phyloP scores from a whole-genome alignment of 768 basidiomycete species.

The Lactarius indigo region DNA sequence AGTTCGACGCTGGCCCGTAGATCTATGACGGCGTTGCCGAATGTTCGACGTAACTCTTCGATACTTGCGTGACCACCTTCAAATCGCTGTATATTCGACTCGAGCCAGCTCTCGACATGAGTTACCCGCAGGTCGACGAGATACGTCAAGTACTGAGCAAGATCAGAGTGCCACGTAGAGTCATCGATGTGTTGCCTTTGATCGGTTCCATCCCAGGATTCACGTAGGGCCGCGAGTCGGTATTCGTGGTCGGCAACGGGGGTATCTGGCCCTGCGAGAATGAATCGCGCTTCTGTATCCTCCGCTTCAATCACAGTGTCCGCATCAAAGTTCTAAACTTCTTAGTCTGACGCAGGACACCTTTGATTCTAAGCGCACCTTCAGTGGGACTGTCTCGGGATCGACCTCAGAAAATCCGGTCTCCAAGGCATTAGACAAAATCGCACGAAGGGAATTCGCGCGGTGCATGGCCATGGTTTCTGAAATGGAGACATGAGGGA shows the following conservation, averaged over 20 bases:
- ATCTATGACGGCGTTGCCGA: conserved; percentile 42
- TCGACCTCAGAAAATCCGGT: conserved; percentile 45
- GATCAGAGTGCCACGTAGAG: conserved; percentile 38
- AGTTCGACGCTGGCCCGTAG: conserved; percentile 44
- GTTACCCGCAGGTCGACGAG: conserved; percentile 43
- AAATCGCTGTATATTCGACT: conserved; percentile 46
- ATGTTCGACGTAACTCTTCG: conserved; percentile 42
- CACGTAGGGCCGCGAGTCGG: conserved; percentile 27
- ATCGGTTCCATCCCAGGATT: conserved; percentile 33
- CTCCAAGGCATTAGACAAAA: conserved; percentile 46
- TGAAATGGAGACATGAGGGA: conserved; percentile 22
- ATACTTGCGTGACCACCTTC: conserved; percentile 41
- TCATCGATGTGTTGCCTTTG: conserved; percentile 38
- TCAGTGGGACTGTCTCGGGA: conserved; percentile 46
- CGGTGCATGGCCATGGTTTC: conserved; percentile 49
- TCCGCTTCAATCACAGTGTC: conserved; percentile 29
- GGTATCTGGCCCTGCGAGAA: conserved; percentile 28
- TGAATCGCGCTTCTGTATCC: conserved; percentile 37
- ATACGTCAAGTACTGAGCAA: conserved; percentile 38
- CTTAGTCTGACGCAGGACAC: background rate
- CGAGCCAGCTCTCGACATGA: conserved; percentile 50
- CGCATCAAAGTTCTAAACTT: conserved; percentile 48
- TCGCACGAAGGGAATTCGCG: conserved; percentile 33
- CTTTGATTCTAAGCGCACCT: conserved; percentile 34
- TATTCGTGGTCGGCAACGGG: conserved; percentile 28